Percentiles rank a stretch among this genome's conserved stretches.
Evolutionary conservation across 2,329 filamentous ascomycete genomes (phyloP).

Genomic region (Thermomyces lanuginosus): DNA sequence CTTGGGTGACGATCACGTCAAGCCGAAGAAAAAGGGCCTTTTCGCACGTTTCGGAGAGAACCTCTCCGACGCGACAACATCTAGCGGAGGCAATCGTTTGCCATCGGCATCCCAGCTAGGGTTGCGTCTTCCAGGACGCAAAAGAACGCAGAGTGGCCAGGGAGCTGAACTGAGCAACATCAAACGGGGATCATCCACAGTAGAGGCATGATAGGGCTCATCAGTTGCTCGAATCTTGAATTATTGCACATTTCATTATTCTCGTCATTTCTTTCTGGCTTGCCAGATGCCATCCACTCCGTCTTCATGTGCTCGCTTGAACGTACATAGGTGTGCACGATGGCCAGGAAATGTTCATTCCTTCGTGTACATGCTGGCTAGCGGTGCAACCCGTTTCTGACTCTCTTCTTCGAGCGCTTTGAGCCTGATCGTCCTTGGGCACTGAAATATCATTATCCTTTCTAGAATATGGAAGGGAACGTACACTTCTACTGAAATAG

Average conservation of each 20-base stretch:
- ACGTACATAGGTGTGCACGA: too few species aligned
- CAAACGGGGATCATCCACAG: conserved; percentile 17
- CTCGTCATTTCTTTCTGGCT: not conserved
- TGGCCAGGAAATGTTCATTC: too few species aligned
- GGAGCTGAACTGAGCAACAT: conserved; percentile 57
- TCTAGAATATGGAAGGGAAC: too few species aligned
- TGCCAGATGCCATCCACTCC: too few species aligned
- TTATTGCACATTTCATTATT: not conserved
- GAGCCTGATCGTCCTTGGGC: too few species aligned
- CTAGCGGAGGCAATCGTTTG: conserved; percentile 22
- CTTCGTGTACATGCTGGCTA: too few species aligned
- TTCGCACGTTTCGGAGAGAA: conserved; percentile 56
- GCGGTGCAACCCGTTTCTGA: too few species aligned
- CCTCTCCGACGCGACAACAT: conserved; percentile 18
- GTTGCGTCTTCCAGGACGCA: conserved; percentile 56
- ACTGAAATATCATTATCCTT: too few species aligned
- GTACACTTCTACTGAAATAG: too few species aligned
- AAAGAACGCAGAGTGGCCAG: conserved; percentile 53
- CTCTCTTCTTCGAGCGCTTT: too few species aligned
- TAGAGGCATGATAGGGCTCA: conserved; percentile 5
- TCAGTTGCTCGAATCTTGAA: not conserved
- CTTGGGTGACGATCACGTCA: conserved; percentile 53
- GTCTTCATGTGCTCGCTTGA: too few species aligned
- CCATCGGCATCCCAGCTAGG: conserved; percentile 33
- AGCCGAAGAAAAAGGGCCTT: conserved; percentile 64